Percentiles rank a stretch among this genome's conserved stretches.
These are phyloP conservation scores for Citrus trifoliata DNA, from an alignment of 345 rosid species.

Conservation along the genomic window DNA sequence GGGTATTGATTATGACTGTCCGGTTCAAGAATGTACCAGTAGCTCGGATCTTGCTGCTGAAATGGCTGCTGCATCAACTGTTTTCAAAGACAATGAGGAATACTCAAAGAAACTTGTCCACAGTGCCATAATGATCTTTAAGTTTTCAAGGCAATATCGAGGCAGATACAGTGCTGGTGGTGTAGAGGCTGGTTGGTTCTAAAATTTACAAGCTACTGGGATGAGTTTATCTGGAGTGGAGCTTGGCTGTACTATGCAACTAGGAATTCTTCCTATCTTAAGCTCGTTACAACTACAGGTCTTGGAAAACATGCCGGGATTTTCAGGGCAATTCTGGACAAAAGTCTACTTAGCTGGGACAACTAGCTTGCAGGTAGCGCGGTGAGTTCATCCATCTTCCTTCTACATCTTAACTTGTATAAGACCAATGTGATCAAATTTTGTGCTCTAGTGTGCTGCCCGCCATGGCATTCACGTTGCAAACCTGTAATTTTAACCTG, in stretches of 20 bases:
- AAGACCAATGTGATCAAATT: neutral
- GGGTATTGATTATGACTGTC: slow-evolving; percentile 80
- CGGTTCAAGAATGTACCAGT: slow-evolving; percentile 55
- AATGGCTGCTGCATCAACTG: slow-evolving; percentile 82
- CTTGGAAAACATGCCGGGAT: slow-evolving; percentile 89
- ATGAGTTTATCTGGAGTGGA: slow-evolving; percentile 90
- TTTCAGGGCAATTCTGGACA: slow-evolving; percentile 82
- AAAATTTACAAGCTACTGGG: slow-evolving; percentile 82
- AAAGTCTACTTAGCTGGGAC: slow-evolving; percentile 94
- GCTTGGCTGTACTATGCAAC: slow-evolving; percentile 96
- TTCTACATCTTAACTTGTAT: neutral
- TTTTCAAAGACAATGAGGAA: slow-evolving; percentile 86
- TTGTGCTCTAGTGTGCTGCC: neutral
- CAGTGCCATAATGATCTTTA: slow-evolving; percentile 69
- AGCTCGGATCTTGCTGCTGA: slow-evolving; percentile 97
- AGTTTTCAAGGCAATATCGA: slow-evolving; percentile 64
- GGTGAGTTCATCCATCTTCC: slow-evolving; percentile 37
- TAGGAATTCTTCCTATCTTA: slow-evolving; percentile 68
- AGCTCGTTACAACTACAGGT: slow-evolving; percentile 67
- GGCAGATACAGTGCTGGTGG: slow-evolving; percentile 81
- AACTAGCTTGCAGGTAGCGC: slow-evolving; percentile 91
- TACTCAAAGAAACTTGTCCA: slow-evolving; percentile 91
- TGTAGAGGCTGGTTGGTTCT: slow-evolving; percentile 59
- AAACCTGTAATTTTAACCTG: neutral
- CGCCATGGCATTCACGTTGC: neutral